A percentile compares a stretch with the other conserved stretches of the same genome.
Evolutionary conservation across 495 filamentous ascomycete genomes (phyloP).

Genomic region (Haplographium delicatum): DNA sequence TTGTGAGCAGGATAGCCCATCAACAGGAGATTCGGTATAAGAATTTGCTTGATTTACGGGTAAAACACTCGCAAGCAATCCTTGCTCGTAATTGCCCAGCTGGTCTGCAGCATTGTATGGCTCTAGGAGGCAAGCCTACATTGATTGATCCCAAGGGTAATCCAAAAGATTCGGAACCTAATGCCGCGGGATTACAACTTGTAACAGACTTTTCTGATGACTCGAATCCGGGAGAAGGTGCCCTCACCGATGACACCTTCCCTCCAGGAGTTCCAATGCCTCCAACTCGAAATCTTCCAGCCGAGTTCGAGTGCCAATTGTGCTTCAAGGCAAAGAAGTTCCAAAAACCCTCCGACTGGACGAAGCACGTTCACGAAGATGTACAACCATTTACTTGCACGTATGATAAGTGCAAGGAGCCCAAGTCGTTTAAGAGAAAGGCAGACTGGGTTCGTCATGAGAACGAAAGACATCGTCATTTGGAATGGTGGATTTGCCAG

Average conservation of each 20-base stretch:
- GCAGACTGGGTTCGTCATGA: conserved; percentile 97
- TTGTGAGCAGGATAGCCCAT: conserved; percentile 77
- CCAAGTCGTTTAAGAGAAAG: conserved; percentile 95
- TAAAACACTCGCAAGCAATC: conserved; percentile 61
- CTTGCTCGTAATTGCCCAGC: conserved; percentile 51
- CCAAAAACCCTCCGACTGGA: conserved; percentile 95
- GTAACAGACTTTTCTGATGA: conserved; percentile 54
- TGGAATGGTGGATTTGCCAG: conserved; percentile 90
- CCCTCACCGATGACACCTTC: conserved; percentile 63
- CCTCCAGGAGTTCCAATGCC: conserved; percentile 78
- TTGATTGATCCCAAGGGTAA: conserved; percentile 36
- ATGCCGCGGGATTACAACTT: conserved; percentile 10
- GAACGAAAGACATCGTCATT: conserved; percentile 84
- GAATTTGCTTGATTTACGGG: conserved; percentile 63
- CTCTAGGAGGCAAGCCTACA: conserved; percentile 51
- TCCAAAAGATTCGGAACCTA: conserved; percentile 23
- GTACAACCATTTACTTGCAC: conserved; percentile 95
- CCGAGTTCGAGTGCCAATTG: conserved; percentile 87
- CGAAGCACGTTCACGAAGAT: conserved; percentile 95
- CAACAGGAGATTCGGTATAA: conserved; percentile 80
- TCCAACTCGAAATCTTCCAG: conserved; percentile 71
- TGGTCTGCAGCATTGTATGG: conserved; percentile 57
- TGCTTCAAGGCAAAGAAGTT: conserved; percentile 90
- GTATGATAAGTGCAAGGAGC: conserved; percentile 75
- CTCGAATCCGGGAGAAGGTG: conserved; percentile 55